phyloP scores from a whole-genome alignment of 1,284 basidiomycete species.

The Gomphus sp. region DNA sequence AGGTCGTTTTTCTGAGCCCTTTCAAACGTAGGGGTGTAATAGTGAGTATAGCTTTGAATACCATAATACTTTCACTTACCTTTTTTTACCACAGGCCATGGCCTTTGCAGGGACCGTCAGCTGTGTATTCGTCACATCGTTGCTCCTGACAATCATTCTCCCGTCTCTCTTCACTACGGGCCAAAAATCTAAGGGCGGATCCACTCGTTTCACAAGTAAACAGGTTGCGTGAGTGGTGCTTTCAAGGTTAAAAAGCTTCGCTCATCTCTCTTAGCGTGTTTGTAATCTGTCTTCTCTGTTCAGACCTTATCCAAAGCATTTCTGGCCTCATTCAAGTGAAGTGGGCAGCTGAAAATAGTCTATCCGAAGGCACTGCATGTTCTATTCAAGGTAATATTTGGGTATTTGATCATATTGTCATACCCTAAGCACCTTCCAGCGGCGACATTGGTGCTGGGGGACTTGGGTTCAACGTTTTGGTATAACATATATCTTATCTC shows the following conservation, averaged over 20 bases:
- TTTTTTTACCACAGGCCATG: neutral
- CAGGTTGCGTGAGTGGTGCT: constrained; percentile 4
- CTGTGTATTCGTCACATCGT: neutral
- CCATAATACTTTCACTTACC: neutral
- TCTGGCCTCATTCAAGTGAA: constrained; percentile 6
- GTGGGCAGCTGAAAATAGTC: constrained; percentile 4
- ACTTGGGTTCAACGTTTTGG: constrained; percentile 8
- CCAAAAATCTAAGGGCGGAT: neutral
- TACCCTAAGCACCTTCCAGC: neutral
- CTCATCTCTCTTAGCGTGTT: neutral
- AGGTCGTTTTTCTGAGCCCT: constrained; percentile 1
- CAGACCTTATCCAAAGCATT: constrained; percentile 8
- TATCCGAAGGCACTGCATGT: neutral
- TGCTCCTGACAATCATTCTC: neutral
- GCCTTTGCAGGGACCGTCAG: neutral
- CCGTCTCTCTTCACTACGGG: neutral
- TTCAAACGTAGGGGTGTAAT: constrained; percentile 8
- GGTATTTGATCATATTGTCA: neutral
- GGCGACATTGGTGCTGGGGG: constrained; percentile 5
- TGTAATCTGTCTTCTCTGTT: constrained; percentile 6
- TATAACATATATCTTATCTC: neutral
- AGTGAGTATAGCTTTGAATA: neutral
- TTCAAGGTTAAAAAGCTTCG: neutral
- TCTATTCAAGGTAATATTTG: constrained; percentile 3
- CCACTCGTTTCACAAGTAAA: neutral